These are phyloP conservation scores for Cladosporium sphaerospermum DNA, from an alignment of 2,329 filamentous ascomycete species.

Conservation along the genomic window DNA sequence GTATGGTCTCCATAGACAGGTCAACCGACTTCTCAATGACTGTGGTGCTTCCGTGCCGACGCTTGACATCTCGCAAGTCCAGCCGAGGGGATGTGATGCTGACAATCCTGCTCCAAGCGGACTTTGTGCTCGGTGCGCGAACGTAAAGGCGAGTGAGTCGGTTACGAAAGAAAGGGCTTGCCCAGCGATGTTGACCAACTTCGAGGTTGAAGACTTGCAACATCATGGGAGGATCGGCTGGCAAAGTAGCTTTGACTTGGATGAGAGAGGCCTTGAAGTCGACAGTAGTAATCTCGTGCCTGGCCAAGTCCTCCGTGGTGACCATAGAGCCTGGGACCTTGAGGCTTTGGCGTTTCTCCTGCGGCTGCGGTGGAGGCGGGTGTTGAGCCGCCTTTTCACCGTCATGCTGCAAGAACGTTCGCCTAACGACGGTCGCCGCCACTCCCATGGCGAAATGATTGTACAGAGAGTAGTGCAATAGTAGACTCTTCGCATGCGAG, in stretches of 20 bases:
- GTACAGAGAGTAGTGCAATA: conserved; percentile 86
- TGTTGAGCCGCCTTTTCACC: conserved; percentile 9
- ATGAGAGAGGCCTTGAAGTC: conserved; percentile 77
- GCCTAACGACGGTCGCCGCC: conserved; percentile 63
- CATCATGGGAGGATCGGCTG: conserved; percentile 85
- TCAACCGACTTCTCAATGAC: conserved; percentile 78
- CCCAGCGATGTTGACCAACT: conserved; percentile 79
- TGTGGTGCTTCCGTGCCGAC: conserved; percentile 54
- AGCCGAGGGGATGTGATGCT: conserved; percentile 75
- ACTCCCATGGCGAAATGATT: conserved; percentile 86
- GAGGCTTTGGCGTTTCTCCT: conserved; percentile 17
- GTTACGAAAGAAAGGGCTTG: conserved; percentile 70
- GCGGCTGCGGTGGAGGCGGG: conserved; percentile 5
- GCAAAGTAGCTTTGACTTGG: conserved; percentile 84
- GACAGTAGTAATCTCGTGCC: conserved; percentile 65
- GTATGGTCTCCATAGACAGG: conserved; percentile 74
- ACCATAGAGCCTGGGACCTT: conserved; percentile 17
- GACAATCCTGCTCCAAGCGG: conserved; percentile 78
- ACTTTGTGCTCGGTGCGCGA: conserved; percentile 73
- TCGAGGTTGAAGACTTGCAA: conserved; percentile 79
- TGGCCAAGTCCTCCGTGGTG: conserved; percentile 24
- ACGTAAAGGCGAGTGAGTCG: conserved; percentile 80
- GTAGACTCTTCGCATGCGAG: conserved; percentile 69
- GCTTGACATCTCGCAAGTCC: conserved; percentile 71
- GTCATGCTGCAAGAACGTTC: conserved; percentile 34